These are phyloP conservation scores for Nicotiana attenuata DNA, from an alignment of 257 asterid species.

Conservation along the genomic window DNA sequence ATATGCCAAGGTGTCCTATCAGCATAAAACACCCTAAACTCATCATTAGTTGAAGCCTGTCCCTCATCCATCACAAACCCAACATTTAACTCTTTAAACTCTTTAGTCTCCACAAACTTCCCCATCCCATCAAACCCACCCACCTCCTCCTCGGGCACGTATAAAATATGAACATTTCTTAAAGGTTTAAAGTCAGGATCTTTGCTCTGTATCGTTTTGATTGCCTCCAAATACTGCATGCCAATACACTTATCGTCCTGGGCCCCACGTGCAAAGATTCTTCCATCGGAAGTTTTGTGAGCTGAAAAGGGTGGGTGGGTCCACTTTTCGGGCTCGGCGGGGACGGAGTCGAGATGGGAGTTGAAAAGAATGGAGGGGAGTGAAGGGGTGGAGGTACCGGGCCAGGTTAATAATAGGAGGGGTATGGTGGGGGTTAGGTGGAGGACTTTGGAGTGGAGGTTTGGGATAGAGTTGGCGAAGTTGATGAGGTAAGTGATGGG, in stretches of 20 bases:
- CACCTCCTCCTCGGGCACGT: slow-evolving; percentile 82
- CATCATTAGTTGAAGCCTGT: slow-evolving; percentile 73
- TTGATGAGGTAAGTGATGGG: slow-evolving; percentile 56
- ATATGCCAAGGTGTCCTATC: slow-evolving; percentile 84
- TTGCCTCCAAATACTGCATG: slow-evolving; percentile 78
- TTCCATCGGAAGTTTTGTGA: slow-evolving; percentile 45
- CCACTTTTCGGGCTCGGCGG: slow-evolving; percentile 85
- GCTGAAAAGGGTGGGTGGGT: slow-evolving; percentile 73
- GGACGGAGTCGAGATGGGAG: slow-evolving; percentile 93
- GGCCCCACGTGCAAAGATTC: slow-evolving; percentile 82
- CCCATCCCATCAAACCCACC: slow-evolving; percentile 92
- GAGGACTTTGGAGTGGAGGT: slow-evolving; percentile 32
- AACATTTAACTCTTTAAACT: slow-evolving; percentile 53
- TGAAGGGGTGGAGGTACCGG: slow-evolving; percentile 60
- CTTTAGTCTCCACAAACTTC: slow-evolving; percentile 50
- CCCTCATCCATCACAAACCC: slow-evolving; percentile 94
- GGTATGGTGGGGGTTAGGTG: slow-evolving; percentile 53
- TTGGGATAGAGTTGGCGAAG: slow-evolving; percentile 61
- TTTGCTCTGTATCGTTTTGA: slow-evolving; percentile 20
- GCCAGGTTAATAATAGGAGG: slow-evolving; percentile 63
- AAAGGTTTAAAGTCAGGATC: slow-evolving; percentile 29
- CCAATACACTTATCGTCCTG: slow-evolving; percentile 92
- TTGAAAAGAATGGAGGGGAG: slow-evolving; percentile 74
- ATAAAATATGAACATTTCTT: slow-evolving; percentile 56
- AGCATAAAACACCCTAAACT: slow-evolving; percentile 82